Percentiles rank a stretch among this genome's conserved stretches.
phyloP scores from a whole-genome alignment of 1,284 basidiomycete genomes.

The Cryptococcus sp. region DNA sequence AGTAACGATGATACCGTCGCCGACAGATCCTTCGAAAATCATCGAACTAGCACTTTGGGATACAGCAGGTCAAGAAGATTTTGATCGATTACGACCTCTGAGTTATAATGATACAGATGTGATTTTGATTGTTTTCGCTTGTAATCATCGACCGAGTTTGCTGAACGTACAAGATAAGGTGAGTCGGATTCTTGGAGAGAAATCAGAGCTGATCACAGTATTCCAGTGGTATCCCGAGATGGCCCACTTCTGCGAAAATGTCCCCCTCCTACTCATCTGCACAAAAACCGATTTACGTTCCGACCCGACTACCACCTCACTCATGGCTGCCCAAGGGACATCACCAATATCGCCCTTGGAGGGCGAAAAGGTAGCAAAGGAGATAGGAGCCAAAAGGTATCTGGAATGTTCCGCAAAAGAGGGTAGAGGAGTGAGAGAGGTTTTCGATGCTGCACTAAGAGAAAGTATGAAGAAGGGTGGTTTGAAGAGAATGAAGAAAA shows the following conservation, averaged over 20 bases:
- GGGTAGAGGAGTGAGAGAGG: slow-evolving; percentile 81
- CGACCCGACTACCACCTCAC: slow-evolving; percentile 82
- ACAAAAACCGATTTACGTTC: slow-evolving; percentile 88
- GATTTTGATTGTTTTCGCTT: slow-evolving; percentile 92
- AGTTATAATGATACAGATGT: slow-evolving; percentile 96
- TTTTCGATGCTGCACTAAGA: slow-evolving; percentile 83
- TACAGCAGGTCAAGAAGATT: slow-evolving; percentile 97
- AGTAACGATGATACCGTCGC: slow-evolving; percentile 72
- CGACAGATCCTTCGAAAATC: slow-evolving; percentile 72
- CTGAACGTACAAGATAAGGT: slow-evolving; percentile 81
- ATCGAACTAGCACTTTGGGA: slow-evolving; percentile 97
- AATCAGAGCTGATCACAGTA: neutral
- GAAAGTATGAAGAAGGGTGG: slow-evolving; percentile 66
- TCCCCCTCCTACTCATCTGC: slow-evolving; percentile 86
- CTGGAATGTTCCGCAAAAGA: slow-evolving; percentile 93
- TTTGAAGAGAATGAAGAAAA: slow-evolving; percentile 69
- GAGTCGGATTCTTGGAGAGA: slow-evolving; percentile 7
- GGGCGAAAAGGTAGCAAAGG: slow-evolving; percentile 72
- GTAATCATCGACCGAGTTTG: slow-evolving; percentile 93
- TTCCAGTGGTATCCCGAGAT: slow-evolving; percentile 93
- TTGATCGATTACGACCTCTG: slow-evolving; percentile 86
- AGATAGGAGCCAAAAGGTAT: slow-evolving; percentile 87
- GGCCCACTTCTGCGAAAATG: slow-evolving; percentile 91
- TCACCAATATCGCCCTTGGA: slow-evolving; percentile 75
- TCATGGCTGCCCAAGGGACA: slow-evolving; percentile 88